A percentile compares a stretch with the other conserved stretches of the same genome.
Evolutionary conservation across 345 rosid genomes (phyloP).

Genomic region (Brassica rapa): DNA sequence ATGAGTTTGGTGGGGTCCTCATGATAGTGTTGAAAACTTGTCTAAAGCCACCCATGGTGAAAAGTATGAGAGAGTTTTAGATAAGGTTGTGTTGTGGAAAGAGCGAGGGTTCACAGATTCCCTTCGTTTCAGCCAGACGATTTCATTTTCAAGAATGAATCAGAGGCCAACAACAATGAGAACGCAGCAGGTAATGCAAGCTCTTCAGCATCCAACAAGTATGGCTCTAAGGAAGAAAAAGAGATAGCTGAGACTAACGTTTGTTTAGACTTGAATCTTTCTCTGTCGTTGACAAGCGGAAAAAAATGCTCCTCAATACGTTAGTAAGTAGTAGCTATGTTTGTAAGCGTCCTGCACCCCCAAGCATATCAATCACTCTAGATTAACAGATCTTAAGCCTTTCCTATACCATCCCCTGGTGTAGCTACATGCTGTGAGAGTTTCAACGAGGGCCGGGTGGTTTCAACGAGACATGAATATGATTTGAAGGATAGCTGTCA

Average conservation of each 20-base stretch:
- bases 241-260: conserved; percentile 17
- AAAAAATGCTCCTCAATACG: no score
- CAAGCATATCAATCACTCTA: not conserved
- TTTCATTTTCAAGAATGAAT: conserved; percentile 40
- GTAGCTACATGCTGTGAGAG: no score
- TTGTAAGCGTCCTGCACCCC: no score
- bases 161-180: conserved; percentile 9
- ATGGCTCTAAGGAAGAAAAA: conserved; percentile 27
- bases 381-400: no score
- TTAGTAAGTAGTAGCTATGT: no score
- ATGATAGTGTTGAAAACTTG: conserved; percentile 6
- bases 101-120: conserved; percentile 37
- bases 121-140: conserved; percentile 57
- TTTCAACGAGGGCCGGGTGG: no score
- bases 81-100: conserved; percentile 15
- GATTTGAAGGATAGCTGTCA: not conserved
- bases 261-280: conserved; percentile 54
- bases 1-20: conserved; percentile 52
- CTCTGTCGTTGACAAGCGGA: conserved; percentile 40
- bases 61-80: not conserved
- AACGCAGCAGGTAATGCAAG: not conserved
- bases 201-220: conserved; percentile 29
- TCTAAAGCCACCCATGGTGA: conserved; percentile 14
- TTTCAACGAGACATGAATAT: not conserved
- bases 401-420: no score